A percentile compares a stretch with the other conserved stretches of the same genome.
phyloP scores from a whole-genome alignment of 1,284 basidiomycete genomes.

The Heliocybe sulcata region DNA sequence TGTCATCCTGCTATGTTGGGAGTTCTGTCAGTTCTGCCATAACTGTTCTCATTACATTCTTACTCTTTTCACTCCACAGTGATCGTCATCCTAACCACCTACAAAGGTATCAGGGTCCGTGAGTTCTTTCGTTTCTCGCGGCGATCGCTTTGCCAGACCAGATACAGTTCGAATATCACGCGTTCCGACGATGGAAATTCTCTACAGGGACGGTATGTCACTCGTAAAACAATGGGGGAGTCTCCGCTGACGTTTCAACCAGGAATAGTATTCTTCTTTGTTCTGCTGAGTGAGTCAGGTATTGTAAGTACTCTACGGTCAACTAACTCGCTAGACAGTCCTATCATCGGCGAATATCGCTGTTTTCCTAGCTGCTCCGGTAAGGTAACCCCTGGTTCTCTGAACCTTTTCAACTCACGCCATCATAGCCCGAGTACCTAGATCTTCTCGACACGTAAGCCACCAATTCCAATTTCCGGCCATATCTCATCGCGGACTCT shows the following conservation, averaged over 20 bases:
- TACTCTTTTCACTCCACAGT: not conserved
- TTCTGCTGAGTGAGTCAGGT: not conserved
- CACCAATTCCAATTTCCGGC: not conserved
- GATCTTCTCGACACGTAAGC: conserved; percentile 1
- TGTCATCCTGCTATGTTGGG: not conserved
- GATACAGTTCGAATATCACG: not conserved
- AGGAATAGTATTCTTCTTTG: not conserved
- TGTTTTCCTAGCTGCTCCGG: not conserved
- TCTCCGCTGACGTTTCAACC: too few species aligned
- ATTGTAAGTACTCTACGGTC: too few species aligned
- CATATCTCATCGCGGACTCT: not conserved
- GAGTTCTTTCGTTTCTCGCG: not conserved
- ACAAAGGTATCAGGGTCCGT: not conserved
- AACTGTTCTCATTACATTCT: not conserved
- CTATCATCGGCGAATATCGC: not conserved
- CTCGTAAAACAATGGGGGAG: not conserved
- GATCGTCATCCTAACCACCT: not conserved
- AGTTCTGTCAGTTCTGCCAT: not conserved
- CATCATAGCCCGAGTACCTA: not conserved
- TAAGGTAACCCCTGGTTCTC: not conserved
- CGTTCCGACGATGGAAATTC: not conserved
- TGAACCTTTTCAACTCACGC: not conserved
- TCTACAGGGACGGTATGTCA: not conserved
- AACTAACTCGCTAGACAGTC: not conserved
- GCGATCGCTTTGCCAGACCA: too few species aligned